phyloP scores from a whole-genome alignment of 805 yeast genomes.

The Dipodascus albidus region DNA sequence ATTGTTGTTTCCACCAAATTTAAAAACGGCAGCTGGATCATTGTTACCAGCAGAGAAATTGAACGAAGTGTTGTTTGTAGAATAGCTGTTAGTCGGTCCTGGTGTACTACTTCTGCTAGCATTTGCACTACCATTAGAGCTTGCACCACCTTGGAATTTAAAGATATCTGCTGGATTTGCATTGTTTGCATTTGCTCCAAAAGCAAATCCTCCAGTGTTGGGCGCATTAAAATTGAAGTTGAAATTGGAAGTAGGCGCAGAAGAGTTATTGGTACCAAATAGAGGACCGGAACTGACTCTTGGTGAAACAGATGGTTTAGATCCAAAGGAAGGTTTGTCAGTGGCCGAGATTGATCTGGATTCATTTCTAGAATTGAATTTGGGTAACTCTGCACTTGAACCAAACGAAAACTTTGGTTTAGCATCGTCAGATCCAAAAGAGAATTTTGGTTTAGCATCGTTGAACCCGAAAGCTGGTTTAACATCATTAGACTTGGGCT shows the following conservation, averaged over 20 bases:
- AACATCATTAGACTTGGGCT: not conserved
- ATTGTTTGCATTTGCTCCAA: not conserved
- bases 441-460: not conserved
- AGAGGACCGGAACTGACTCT: not conserved
- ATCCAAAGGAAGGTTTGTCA: not conserved
- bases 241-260: not conserved
- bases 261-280: not conserved
- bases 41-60: not conserved
- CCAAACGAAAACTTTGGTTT: constrained; percentile 2
- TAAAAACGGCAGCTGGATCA: not conserved
- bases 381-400: not conserved
- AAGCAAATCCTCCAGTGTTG: not conserved
- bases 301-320: not conserved
- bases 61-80: not conserved
- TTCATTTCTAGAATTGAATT: not conserved
- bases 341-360: not conserved
- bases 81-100: not conserved
- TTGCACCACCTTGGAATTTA: not conserved
- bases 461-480: not conserved
- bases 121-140: not conserved
- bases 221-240: not conserved
- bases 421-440: not conserved
- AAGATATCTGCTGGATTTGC: not conserved
- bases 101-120: not conserved
- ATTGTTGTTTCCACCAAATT: not conserved